These are phyloP conservation scores for Xylaria longipes DNA, from an alignment of 495 filamentous ascomycete species.

Conservation along the genomic window DNA sequence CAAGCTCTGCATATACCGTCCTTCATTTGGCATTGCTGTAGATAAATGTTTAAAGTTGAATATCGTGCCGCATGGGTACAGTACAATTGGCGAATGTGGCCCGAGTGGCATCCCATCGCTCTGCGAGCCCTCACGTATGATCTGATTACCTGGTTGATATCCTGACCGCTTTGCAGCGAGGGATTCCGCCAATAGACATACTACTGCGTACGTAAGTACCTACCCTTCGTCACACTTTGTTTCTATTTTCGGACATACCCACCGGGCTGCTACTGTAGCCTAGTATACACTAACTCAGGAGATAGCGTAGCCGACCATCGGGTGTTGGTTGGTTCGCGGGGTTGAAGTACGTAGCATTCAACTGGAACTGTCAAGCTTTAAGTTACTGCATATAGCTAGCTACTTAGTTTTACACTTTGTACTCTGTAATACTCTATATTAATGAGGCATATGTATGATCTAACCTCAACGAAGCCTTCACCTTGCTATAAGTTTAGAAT, in stretches of 20 bases:
- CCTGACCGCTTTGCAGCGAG: conserved; percentile 6
- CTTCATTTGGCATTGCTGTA: not conserved
- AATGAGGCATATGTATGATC: not conserved
- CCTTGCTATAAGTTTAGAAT: not conserved
- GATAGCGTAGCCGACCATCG: not conserved
- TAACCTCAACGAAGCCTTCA: not conserved
- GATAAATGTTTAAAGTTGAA: not conserved
- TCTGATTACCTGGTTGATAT: not conserved
- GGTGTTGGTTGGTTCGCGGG: conserved; percentile 5
- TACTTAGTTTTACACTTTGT: not conserved
- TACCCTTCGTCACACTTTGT: not conserved
- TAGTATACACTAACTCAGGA: not conserved
- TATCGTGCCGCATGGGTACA: not conserved
- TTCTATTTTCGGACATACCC: conserved; percentile 19
- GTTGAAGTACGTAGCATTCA: not conserved
- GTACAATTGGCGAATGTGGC: not conserved
- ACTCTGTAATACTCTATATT: not conserved
- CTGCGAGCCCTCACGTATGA: not conserved
- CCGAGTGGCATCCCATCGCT: not conserved
- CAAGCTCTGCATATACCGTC: not conserved
- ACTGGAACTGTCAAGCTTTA: not conserved
- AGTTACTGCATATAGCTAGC: not conserved
- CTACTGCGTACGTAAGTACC: too few relatives aligned
- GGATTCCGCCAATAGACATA: not conserved
- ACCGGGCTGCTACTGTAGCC: conserved; percentile 5